phyloP scores from a whole-genome alignment of 768 basidiomycete species.

The Sarcodon aspratus region DNA sequence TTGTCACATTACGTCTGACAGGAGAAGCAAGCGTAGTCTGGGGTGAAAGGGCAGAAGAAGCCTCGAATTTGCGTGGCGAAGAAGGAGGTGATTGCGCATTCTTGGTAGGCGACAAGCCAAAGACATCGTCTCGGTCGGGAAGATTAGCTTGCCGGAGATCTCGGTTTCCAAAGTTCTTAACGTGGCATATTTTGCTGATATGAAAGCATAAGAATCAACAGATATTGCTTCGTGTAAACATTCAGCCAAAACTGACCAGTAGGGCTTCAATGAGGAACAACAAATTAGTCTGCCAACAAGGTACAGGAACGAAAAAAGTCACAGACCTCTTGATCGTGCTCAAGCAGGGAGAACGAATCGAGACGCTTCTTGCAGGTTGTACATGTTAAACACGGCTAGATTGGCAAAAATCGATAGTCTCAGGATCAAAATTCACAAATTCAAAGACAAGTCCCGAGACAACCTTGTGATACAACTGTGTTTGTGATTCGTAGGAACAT shows the following conservation, averaged over 20 bases:
- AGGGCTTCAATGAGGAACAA: constrained; percentile 20
- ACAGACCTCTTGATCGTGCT: constrained; percentile 71
- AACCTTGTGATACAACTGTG: constrained; percentile 74
- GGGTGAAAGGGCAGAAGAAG: neutral
- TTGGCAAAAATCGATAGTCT: neutral
- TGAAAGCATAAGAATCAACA: neutral
- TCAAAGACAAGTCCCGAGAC: neutral
- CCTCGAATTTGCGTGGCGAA: constrained; percentile 8
- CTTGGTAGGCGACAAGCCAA: constrained; percentile 16
- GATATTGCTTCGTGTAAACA: neutral
- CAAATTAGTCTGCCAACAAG: constrained; percentile 1
- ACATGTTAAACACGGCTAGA: constrained; percentile 72
- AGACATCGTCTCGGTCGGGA: constrained; percentile 31
- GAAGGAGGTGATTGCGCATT: constrained; percentile 21
- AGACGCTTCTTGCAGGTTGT: constrained; percentile 66
- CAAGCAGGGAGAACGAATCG: constrained; percentile 65
- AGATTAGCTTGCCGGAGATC: constrained; percentile 66
- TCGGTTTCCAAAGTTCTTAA: constrained; percentile 67
- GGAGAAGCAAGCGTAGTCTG: constrained; percentile 2
- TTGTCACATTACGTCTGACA: too few species aligned
- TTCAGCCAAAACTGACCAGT: constrained; percentile 22
- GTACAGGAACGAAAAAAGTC: constrained; percentile 11
- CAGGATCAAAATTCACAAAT: neutral
- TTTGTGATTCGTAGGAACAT: constrained; percentile 2
- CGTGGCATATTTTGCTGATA: constrained; percentile 70